Base-by-base conservation (phyloP, 495 filamentous ascomycete species). In the Hyaloscypha bicolor region DNA sequence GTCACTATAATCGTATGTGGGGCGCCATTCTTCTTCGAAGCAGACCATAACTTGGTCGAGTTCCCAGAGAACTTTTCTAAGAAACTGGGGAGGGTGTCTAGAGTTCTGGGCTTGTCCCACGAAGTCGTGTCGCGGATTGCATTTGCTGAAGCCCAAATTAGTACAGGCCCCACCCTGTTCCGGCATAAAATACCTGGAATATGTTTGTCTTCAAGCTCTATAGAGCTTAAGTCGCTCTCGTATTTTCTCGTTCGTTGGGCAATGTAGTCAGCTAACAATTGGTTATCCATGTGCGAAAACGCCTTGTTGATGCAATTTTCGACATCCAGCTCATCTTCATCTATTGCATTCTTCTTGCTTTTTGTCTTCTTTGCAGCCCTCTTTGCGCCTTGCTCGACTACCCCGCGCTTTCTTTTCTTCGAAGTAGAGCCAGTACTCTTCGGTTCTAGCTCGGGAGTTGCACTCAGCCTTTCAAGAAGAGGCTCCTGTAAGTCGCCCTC, bases 1-100 rank as follows among this genome's bases (percentile, higher is more conserved):
- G 93, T 87, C 5, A 97, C 80, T 55, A 97, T 86, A 55, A 98
- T 76, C 3, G 94, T 97, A 75, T 97, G 94, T 19, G 95, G 95
- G 11, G 88, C 84, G 9, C 94, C 95, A 25, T 86, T 87, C 69
- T 85, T 78, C 76, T 89, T 85, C 0, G 92, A 83, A 0, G 92
- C 82, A 52, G 83, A 80, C 3, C 83, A 81, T 9, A 94, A 79
- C 65, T 83, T 79, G 59, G 80, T 78, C 0, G 82, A 77, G 32
- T 85, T 80, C 16, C 82, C 82, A 6, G 84, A 80, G 70, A 87
- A 88, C 8, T 76, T 72, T 72, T 95, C 91, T 37, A 99, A 76
- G 68, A 93, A 99, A 0, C 83, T 82, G 9, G 94, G 88, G 11
- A 97, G 81, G 58, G 92, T 87, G 1, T 90, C 85, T 31, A 91